Evolutionary conservation across 495 filamentous ascomycete species (phyloP).

Genomic region (Trichoderma virens): DNA sequence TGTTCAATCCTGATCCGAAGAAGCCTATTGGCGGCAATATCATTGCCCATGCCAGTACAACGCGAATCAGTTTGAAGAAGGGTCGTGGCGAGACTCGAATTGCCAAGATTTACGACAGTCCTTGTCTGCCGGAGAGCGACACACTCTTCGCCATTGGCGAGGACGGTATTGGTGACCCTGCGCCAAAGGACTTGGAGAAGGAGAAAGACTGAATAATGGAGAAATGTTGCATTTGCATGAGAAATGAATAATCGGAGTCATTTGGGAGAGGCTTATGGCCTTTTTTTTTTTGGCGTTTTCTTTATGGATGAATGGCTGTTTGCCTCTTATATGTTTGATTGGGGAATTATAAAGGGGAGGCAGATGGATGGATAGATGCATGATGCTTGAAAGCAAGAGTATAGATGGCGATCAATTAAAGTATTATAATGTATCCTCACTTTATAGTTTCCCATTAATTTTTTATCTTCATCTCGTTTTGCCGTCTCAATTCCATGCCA

Average conservation of each 20-base stretch:
- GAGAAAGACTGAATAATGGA: conserved; percentile 18
- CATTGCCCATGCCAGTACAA: conserved; percentile 94
- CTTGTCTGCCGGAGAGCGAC: conserved; percentile 92
- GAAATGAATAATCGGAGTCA: background rate
- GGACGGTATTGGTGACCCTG: conserved; percentile 92
- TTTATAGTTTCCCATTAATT: too few species aligned
- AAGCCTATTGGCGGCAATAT: conserved; percentile 99
- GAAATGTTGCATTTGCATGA: background rate
- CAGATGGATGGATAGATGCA: background rate
- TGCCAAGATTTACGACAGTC: conserved; percentile 98
- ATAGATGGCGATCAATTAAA: background rate
- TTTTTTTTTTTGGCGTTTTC: conserved; percentile 9
- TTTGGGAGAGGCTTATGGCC: background rate
- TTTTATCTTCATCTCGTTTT: too few species aligned
- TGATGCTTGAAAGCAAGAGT: background rate
- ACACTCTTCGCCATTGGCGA: conserved; percentile 95
- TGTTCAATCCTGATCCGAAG: conserved; percentile 99
- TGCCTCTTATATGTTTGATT: background rate
- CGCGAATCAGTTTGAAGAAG: conserved; percentile 83
- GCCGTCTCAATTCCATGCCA: too few species aligned
- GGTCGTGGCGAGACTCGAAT: conserved; percentile 90
- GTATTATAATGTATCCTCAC: background rate
- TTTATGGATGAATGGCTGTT: background rate
- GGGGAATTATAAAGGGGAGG: background rate
- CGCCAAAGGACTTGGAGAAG: conserved; percentile 91